Percentiles rank a stretch among this genome's conserved stretches.
phyloP scores from a whole-genome alignment of 2,329 filamentous ascomycete genomes.

The Xylariaceae sp. region DNA sequence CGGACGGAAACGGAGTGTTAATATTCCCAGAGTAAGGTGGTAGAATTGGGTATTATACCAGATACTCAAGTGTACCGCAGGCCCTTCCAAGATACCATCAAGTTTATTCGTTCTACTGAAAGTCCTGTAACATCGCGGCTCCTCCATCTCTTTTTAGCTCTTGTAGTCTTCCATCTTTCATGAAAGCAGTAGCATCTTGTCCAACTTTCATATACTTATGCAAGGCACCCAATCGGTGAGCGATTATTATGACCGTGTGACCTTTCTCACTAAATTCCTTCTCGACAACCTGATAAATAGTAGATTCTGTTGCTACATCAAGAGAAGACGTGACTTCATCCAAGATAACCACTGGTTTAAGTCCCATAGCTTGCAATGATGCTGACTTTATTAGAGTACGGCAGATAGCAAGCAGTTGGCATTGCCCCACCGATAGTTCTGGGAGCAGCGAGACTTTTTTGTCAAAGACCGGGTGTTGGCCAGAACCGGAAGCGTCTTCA shows the following conservation, averaged over 20 bases:
- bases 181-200: constrained; percentile 25
- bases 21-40: too few relatives aligned
- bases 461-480: constrained; percentile 26
- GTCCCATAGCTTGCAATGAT: constrained; percentile 6
- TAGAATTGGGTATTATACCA: too few relatives aligned
- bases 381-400: constrained; percentile 27
- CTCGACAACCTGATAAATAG: constrained; percentile 30
- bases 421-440: constrained; percentile 31
- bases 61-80: too few relatives aligned
- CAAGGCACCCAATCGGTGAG: constrained; percentile 31
- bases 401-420: constrained; percentile 32
- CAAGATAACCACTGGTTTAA: constrained; percentile 31
- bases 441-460: constrained; percentile 23
- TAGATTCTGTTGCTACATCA: constrained; percentile 31
- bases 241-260: constrained; percentile 34
- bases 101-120: too few relatives aligned
- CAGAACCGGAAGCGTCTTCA: too few relatives aligned
- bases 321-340: constrained; percentile 33
- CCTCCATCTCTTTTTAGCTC: not conserved
- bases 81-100: too few relatives aligned
- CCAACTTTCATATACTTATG: constrained; percentile 22
- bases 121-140: too few relatives aligned
- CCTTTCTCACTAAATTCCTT: constrained; percentile 25
- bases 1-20: too few relatives aligned
- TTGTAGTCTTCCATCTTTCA: constrained; percentile 22